Conservation (phyloP, 1,139 yeast genomes). For the Taphrina populina region DNA sequence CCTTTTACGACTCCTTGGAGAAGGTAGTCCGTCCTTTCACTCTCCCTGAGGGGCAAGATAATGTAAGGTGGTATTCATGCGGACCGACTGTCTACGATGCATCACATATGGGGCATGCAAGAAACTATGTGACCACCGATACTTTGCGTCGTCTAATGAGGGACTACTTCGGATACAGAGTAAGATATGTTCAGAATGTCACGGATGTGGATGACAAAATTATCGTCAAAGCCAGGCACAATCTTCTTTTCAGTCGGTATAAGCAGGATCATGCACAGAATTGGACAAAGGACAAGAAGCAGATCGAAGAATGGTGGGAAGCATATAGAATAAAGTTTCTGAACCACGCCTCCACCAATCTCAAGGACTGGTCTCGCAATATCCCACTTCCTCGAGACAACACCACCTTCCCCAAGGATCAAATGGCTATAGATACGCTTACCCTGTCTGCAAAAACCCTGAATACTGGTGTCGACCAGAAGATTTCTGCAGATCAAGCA, state of each 20-base stretch:
- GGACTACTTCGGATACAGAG: slow-evolving; percentile 86
- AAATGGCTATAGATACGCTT: slow-evolving; percentile 77
- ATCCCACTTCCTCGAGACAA: slow-evolving; percentile 56
- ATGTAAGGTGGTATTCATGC: slow-evolving; percentile 91
- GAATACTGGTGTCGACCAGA: slow-evolving; percentile 36
- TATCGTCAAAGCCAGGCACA: slow-evolving; percentile 90
- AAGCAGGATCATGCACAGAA: slow-evolving; percentile 35
- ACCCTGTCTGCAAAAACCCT: slow-evolving; percentile 52
- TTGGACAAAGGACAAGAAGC: slow-evolving; percentile 44
- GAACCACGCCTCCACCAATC: slow-evolving; percentile 43
- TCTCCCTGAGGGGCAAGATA: slow-evolving; percentile 1
- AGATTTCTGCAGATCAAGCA: slow-evolving; percentile 45
- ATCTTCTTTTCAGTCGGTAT: slow-evolving; percentile 68
- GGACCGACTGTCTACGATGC: slow-evolving; percentile 99
- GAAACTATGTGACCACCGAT: slow-evolving; percentile 93
- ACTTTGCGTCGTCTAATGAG: slow-evolving; percentile 83
- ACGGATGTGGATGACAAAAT: slow-evolving; percentile 98
- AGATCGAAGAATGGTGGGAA: slow-evolving; percentile 51
- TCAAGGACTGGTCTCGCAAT: slow-evolving; percentile 54
- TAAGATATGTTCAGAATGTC: slow-evolving; percentile 87
- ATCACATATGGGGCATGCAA: slow-evolving; percentile 98
- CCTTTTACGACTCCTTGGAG: slow-evolving; percentile 26
- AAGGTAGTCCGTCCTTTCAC: slow-evolving; percentile 19
- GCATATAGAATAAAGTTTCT: slow-evolving; percentile 50
- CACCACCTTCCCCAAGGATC: slow-evolving; percentile 68